Base-by-base conservation (phyloP, 176 grass and related monocot genomes). In the Avena sativa region DNA sequence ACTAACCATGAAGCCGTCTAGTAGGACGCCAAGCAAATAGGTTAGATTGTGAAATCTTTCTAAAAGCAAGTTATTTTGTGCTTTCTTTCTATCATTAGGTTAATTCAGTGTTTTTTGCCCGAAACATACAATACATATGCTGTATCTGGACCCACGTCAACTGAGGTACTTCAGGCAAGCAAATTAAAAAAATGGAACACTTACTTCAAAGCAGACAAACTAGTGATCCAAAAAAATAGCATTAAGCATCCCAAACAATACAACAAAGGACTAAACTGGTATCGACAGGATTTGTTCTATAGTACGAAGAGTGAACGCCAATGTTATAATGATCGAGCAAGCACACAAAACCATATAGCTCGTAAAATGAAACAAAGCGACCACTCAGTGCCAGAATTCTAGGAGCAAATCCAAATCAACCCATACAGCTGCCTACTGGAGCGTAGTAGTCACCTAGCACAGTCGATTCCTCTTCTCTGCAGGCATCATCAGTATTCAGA, bases 401-500 rank as follows among this genome's bases (percentile, higher is more conserved):
- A 50, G 8, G 61, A 21, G 19, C 44, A 36, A 56, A 85, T 56
- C 30, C 26, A 71, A 30, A 76, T 63, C 8, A 68, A 52, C n/a
- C 0, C 62, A 2, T 61, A 52, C 3, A 84, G 26, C 25, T 52
- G 43, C 19, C 67, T 15, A 76, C 7, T 62, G 83, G 72, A 76
- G 26, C 50, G 3, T 12, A 65, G 53, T 28, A 28, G 63, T 26
- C 60, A 77, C 25, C 28, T 25, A 65, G 67, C 82, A 83, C 32
- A 53, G n/a, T 56, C 12, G 16, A 85, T 63, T 84, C 38, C n/a
- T 5, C 8, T 77, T 71, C 13, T 66, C 58, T 2, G 1, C 16
- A 64, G 60, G 69, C 26, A 8, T 71, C 53, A 88, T 94, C 88
- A 97, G 32, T 92, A 97, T 3, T 97, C 95, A 8, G 84, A 82